phyloP scores from a whole-genome alignment of 140 eudicot species.

The Cichorium intybus region DNA sequence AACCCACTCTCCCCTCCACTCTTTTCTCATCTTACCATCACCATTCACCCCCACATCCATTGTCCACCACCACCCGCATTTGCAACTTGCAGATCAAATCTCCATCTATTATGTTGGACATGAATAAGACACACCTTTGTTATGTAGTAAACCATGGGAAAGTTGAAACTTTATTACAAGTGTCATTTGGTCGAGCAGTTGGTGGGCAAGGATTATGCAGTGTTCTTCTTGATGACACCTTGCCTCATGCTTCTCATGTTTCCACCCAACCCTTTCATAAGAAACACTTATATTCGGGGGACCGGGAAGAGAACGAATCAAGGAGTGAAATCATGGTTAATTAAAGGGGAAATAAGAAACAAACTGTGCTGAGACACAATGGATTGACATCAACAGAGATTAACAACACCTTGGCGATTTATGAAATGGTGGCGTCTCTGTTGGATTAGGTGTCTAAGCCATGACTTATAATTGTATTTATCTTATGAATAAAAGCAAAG shows the following conservation, averaged over 20 bases:
- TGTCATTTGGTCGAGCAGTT: too few relatives aligned
- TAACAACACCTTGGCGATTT: slow-evolving; percentile 87
- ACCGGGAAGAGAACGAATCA: too few relatives aligned
- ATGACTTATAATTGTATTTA: too few relatives aligned
- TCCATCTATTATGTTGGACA: slow-evolving; percentile 13
- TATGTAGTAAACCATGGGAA: slow-evolving; percentile 2
- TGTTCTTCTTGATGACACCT: slow-evolving; percentile 11
- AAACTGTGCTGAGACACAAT: slow-evolving; percentile 15
- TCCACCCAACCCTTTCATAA: slow-evolving; percentile 24
- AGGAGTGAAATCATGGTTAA: too few relatives aligned
- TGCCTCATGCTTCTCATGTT: slow-evolving; percentile 26
- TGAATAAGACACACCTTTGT: slow-evolving; percentile 15
- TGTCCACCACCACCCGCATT: too few relatives aligned
- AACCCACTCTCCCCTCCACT: too few relatives aligned
- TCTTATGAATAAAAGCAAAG: too few relatives aligned
- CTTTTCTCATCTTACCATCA: too few relatives aligned
- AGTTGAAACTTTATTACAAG: too few relatives aligned
- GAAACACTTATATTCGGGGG: not conserved
- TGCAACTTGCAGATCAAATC: slow-evolving; percentile 13
- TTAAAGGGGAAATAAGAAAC: not conserved
- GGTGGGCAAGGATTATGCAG: not conserved
- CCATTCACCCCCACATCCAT: too few relatives aligned
- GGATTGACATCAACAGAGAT: slow-evolving; percentile 40
- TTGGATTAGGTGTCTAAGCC: too few relatives aligned
- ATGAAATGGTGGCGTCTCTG: slow-evolving; percentile 67